These are phyloP conservation scores for Naegleria lovaniensis DNA, from an alignment of 208 protist genomes.

Conservation along the genomic window DNA sequence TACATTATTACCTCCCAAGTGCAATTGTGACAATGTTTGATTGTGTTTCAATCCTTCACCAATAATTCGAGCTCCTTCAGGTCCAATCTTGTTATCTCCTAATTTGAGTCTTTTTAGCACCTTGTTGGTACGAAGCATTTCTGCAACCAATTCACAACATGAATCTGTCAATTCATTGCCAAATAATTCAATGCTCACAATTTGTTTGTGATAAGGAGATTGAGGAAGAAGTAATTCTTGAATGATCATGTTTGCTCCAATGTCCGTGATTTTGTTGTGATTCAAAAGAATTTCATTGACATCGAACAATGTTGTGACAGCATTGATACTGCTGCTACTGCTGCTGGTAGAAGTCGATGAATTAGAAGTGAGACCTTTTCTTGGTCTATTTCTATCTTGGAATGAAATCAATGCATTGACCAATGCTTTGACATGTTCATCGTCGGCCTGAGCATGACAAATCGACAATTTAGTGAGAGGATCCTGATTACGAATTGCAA, in stretches of 20 bases:
- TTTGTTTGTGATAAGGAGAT: not conserved
- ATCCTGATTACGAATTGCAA: not conserved
- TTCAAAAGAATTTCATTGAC: slow-evolving; percentile 25
- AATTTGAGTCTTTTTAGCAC: slow-evolving; percentile 7
- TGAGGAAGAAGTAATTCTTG: not conserved
- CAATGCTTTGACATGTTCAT: not conserved
- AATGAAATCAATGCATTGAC: not conserved
- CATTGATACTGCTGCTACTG: not conserved
- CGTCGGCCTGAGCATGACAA: slow-evolving; percentile 1
- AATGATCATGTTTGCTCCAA: not conserved
- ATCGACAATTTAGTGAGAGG: not conserved
- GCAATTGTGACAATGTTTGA: not conserved
- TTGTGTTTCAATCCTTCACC: not conserved
- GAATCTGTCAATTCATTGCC: not conserved
- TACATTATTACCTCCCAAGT: slow-evolving; percentile 18
- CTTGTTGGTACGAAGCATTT: not conserved
- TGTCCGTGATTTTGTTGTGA: slow-evolving; percentile 20
- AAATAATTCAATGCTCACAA: slow-evolving; percentile 19
- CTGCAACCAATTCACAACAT: not conserved
- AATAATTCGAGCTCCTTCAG: not conserved
- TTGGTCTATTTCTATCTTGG: not conserved
- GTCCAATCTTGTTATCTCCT: slow-evolving; percentile 7
- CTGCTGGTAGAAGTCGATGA: too few species aligned
- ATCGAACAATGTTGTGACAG: not conserved
- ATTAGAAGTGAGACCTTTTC: not conserved